These are phyloP conservation scores for Botrytis cinerea DNA, from an alignment of 2,329 filamentous ascomycete genomes.

Conservation along the genomic window DNA sequence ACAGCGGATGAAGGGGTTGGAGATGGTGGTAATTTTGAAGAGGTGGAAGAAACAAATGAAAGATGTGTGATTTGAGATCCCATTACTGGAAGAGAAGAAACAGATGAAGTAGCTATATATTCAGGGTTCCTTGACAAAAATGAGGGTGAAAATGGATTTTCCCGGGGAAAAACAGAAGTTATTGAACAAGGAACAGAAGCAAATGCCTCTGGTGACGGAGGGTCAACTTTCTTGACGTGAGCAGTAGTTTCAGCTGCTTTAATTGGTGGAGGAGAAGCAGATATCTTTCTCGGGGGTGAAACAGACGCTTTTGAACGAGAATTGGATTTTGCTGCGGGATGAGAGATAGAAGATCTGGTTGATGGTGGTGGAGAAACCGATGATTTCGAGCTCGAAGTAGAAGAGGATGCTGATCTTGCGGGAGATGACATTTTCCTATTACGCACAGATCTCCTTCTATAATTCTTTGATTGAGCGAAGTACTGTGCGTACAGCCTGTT, in stretches of 20 bases:
- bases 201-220: not conserved
- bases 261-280: not conserved
- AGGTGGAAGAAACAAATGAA: not conserved
- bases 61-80: not conserved
- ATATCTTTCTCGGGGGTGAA: not conserved
- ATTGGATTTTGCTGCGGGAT: not conserved
- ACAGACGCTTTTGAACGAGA: not conserved
- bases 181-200: not conserved
- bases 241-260: not conserved
- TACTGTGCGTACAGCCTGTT: conserved; percentile 10
- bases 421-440: conserved; percentile 14
- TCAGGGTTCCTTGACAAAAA: not conserved
- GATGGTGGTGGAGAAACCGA: conserved; percentile 12
- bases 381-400: conserved; percentile 7
- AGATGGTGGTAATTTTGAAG: not conserved
- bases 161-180: not conserved
- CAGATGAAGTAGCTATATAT: not conserved
- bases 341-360: not conserved
- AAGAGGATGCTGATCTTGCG: conserved; percentile 11
- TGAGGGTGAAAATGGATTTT: not conserved
- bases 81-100: not conserved
- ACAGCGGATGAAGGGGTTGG: conserved; percentile 2
- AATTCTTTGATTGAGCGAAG: conserved; percentile 11
- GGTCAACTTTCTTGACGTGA: not conserved
- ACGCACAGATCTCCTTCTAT: not conserved